phyloP scores from a whole-genome alignment of 2,329 filamentous ascomycete genomes.

The Ilyonectria sp. region DNA sequence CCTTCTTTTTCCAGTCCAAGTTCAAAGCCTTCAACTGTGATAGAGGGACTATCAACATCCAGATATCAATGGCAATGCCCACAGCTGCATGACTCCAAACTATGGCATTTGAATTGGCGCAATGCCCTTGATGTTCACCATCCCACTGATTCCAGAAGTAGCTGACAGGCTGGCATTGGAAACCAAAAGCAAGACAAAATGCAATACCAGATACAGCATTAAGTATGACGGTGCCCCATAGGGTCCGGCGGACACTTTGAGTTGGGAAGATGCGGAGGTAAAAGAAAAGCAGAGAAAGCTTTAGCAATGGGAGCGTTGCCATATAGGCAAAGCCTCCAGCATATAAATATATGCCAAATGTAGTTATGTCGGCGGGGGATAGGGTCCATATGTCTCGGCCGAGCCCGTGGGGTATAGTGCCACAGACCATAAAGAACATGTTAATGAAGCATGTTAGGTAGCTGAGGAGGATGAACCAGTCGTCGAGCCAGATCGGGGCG shows the following conservation, averaged over 20 bases:
- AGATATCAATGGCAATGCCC: constrained; percentile 67
- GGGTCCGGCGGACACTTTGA: constrained; percentile 53
- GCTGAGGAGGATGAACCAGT: constrained; percentile 53
- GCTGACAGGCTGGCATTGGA: constrained; percentile 66
- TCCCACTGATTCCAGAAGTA: constrained; percentile 71
- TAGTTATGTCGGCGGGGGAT: constrained; percentile 56
- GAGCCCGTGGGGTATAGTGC: constrained; percentile 58
- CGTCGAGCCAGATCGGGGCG: constrained; percentile 57
- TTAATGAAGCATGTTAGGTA: constrained; percentile 49
- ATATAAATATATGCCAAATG: constrained; percentile 62
- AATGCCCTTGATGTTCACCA: constrained; percentile 61
- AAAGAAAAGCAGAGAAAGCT: constrained; percentile 60
- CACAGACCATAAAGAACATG: constrained; percentile 50
- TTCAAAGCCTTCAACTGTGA: constrained; percentile 58
- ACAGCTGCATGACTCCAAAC: constrained; percentile 67
- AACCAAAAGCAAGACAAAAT: constrained; percentile 61
- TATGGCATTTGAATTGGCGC: constrained; percentile 64
- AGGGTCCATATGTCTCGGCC: constrained; percentile 68
- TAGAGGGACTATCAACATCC: constrained; percentile 67
- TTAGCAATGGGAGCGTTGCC: constrained; percentile 59
- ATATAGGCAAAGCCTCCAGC: constrained; percentile 62
- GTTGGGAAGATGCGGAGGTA: constrained; percentile 69
- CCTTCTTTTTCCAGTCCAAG: too few relatives aligned
- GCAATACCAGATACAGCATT: constrained; percentile 56
- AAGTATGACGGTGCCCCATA: constrained; percentile 60